Base-by-base conservation (phyloP, 2,329 filamentous ascomycete genomes). In the Pseudogymnoascus sp. region DNA sequence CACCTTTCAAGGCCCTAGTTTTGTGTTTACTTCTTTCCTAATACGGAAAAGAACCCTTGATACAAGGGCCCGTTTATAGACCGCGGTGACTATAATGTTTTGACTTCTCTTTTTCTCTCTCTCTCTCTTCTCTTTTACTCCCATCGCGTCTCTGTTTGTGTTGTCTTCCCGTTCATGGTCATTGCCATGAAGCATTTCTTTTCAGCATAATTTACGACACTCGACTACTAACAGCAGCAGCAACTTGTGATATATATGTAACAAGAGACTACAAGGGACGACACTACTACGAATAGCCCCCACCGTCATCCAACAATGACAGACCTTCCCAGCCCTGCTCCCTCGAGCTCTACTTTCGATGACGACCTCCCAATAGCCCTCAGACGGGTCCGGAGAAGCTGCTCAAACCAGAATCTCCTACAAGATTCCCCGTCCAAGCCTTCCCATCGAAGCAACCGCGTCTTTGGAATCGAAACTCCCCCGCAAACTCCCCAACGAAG, bases 381-480 rank as follows among this genome's bases (percentile, higher is more conserved):
- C 26, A 28, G 50, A 31, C 23, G 50, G 4, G 50, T 31, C 26
- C 50, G 50, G 26, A 28, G 50, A 31, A 31, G 26, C 50, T 57
- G 50, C 3, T 57, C 50, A 19, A 57, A 57, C 6, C 40, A 44
- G 40, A 44, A 44, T 13, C 40, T 44, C 40, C 40, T 44, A 15
- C 35, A 36, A 21, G 40, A 44, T 21, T 44, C 40, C 5, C 40
- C 40, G 0, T 44, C 40, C 40, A 79, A n/a, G 82, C 68, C 65
- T 86, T 83, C 72, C 78, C 81, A 53, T 75, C 71, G 61, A 85
- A 73, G 60, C 85, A 77, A 53, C 71, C 78, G 72, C 76, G 79
- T 1, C 83, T 83, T 68, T 62, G 70, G 70, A 17, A 66, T 71
- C 17, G 67, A 68, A 21, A 72, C 70, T 3, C 71, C 72, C 8